Conservation (phyloP, 2,329 filamentous ascomycete species). For the Sarocladiaceae sp. region DNA sequence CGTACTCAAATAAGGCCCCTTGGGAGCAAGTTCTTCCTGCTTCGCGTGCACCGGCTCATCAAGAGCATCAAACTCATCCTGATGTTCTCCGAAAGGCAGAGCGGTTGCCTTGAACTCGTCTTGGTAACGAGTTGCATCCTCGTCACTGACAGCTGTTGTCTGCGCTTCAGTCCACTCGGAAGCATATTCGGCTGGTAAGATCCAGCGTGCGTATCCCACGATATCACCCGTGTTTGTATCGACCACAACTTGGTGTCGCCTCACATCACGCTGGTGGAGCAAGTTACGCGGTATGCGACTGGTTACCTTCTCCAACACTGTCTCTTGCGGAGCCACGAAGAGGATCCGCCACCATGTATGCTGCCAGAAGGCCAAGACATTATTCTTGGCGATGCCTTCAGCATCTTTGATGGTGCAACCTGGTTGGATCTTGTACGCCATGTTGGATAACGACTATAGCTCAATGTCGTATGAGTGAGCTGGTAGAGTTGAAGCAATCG, state of each 20-base stretch:
- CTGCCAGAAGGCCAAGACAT: conserved; percentile 2
- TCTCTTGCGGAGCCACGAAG: background rate
- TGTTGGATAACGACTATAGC: no score
- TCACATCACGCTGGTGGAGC: conserved; percentile 1
- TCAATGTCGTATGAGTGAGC: no score
- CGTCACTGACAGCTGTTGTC: conserved; percentile 10
- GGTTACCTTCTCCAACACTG: background rate
- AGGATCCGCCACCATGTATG: conserved; percentile 7
- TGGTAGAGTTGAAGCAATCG: no score
- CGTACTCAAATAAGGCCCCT: conserved; percentile 11
- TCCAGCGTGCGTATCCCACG: conserved; percentile 15
- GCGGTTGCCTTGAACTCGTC: conserved; percentile 5
- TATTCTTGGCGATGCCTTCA: conserved; percentile 1
- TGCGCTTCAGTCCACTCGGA: conserved; percentile 12
- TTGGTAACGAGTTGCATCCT: conserved; percentile 7
- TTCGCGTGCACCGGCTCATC: conserved; percentile 7
- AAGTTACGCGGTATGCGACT: conserved; percentile 1
- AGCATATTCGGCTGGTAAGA: conserved; percentile 2
- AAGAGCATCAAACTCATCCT: conserved; percentile 1
- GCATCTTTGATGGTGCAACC: background rate
- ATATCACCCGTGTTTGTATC: conserved; percentile 14
- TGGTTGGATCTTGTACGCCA: conserved; percentile 1
- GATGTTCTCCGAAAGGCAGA: background rate
- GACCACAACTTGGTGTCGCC: conserved; percentile 1
- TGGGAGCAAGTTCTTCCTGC: conserved; percentile 8